Percentiles rank a stretch among this genome's conserved stretches.
Evolutionary conservation across 2,329 filamentous ascomycete species (phyloP).

Genomic region (Pseudocercospora cruenta): DNA sequence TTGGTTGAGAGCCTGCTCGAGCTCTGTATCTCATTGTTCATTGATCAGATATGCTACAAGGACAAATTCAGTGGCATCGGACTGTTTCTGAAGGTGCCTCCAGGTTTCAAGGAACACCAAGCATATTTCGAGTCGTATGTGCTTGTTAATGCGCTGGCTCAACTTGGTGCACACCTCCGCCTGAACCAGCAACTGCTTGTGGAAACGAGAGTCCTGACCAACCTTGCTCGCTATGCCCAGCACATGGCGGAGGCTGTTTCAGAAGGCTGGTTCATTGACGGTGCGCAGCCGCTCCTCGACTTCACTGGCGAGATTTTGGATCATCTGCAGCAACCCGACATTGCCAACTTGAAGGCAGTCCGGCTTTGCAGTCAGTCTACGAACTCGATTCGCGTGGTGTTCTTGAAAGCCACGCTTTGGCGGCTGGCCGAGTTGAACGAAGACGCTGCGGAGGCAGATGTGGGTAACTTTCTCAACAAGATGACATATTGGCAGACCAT

Average conservation of each 20-base stretch:
- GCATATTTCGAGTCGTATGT: conserved; percentile 94
- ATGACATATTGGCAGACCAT: conserved; percentile 96
- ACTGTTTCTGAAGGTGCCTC: conserved; percentile 83
- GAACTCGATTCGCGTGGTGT: conserved; percentile 71
- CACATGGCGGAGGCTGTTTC: conserved; percentile 90
- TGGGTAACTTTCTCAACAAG: conserved; percentile 75
- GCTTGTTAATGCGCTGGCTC: conserved; percentile 72
- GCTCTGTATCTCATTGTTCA: conserved; percentile 76
- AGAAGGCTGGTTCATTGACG: conserved; percentile 94
- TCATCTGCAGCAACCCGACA: conserved; percentile 82
- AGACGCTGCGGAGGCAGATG: conserved; percentile 63
- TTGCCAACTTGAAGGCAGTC: conserved; percentile 81
- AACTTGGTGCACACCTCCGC: conserved; percentile 71
- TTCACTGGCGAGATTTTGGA: conserved; percentile 85
- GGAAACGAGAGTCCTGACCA: conserved; percentile 83
- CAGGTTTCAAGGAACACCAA: conserved; percentile 91
- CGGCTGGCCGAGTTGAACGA: conserved; percentile 83
- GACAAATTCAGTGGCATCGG: conserved; percentile 92
- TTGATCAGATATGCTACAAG: conserved; percentile 79
- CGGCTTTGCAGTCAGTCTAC: conserved; percentile 88
- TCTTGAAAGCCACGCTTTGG: conserved; percentile 78
- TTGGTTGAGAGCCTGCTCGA: conserved; percentile 78
- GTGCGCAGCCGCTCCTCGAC: conserved; percentile 79
- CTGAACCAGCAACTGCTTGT: conserved; percentile 71
- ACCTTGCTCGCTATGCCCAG: conserved; percentile 76